Percentiles rank a stretch among this genome's conserved stretches.
Evolutionary conservation across 2,329 filamentous ascomycete species (phyloP).

Genomic region (Juglanconis sp.): DNA sequence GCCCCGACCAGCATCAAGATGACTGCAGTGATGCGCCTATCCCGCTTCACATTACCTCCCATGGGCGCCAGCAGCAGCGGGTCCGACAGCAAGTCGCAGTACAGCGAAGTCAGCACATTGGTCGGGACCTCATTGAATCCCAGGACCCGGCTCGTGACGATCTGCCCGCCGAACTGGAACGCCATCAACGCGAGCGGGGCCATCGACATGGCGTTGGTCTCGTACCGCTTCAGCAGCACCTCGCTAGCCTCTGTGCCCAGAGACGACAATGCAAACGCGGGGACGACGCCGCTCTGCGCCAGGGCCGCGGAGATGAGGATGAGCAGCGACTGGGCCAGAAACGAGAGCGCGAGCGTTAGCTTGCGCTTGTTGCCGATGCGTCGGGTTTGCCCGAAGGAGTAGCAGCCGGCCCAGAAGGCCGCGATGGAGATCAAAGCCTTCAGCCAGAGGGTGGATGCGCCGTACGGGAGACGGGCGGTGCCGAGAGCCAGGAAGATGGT

Average conservation of each 20-base stretch:
- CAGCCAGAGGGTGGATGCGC: constrained; percentile 42
- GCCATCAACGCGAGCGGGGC: constrained; percentile 44
- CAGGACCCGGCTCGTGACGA: constrained; percentile 48
- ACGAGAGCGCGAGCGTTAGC: constrained; percentile 41
- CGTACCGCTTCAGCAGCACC: constrained; percentile 18
- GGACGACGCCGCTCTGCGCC: constrained; percentile 43
- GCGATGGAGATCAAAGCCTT: constrained; percentile 42
- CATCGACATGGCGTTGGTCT: constrained; percentile 36
- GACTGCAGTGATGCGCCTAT: constrained; percentile 43
- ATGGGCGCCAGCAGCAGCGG: constrained; percentile 42
- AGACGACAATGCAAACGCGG: constrained; percentile 33
- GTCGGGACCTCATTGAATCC: constrained; percentile 54
- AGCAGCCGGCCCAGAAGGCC: constrained; percentile 52
- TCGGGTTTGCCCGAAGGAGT: constrained; percentile 37
- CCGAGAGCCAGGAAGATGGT: constrained; percentile 62
- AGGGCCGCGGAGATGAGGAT: constrained; percentile 52
- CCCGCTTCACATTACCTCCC: constrained; percentile 46
- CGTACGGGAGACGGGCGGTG: constrained; percentile 47
- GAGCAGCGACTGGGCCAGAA: constrained; percentile 48
- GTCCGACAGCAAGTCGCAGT: constrained; percentile 53
- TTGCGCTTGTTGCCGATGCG: constrained; percentile 21
- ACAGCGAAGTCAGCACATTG: constrained; percentile 52
- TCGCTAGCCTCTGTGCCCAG: constrained; percentile 38
- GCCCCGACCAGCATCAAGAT: constrained; percentile 43
- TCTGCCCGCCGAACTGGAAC: constrained; percentile 54